Base-by-base conservation (phyloP, 2,329 filamentous ascomycete species). In the Sporothrix pallida region DNA sequence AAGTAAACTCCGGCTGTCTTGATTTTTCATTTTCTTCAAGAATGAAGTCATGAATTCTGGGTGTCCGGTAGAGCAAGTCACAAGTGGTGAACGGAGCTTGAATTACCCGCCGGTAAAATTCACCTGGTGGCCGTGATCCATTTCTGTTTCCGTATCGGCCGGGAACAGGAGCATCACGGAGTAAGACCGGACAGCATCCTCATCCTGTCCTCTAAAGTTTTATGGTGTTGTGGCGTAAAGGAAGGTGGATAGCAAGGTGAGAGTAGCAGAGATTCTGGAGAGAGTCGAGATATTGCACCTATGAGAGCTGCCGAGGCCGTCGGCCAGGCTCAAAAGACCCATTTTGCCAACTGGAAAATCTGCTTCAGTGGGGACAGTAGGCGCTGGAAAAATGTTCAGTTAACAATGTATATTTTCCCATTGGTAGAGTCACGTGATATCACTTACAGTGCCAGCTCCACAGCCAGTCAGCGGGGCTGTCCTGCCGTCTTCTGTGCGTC, bases 211-310 rank as follows among this genome's bases (percentile, higher is more conserved):
- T 44, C 31, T 15, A 5, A 20, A 20, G 8, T 20, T 31, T 52
- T 23, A 23, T 68, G 46, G 63, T 12, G 26, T 50, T 52, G 65
- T 68, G 65, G 58, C 31, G 54, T 58, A 7, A 20, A 20, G 9
- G n/a, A 3, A 20, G 9, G 0, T 10, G n/a, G n/a, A n/a, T 13
- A 3, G n/a, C n/a, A 37, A 37, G 31, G 31, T 7, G 31, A 37
- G 31, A 37, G 7, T 3, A 37, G 31, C 31, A 37, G 31, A 37
- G n/a, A 48, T 42, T 44, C 2, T 48, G 63, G n/a, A 50, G 20
- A 52, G 20, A 68, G 42, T 26, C 48, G 67, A 69, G 67, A 69
- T 52, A 69, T 42, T 69, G 67, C 67, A 69, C 67, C 67, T 69
- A 69, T 54, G 67, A 44, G 48, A 54, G 67, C 42, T 48, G 20